Percentiles rank a stretch among this genome's conserved stretches.
These are phyloP conservation scores for Cytospora schulzeri DNA, from an alignment of 2,329 filamentous ascomycete genomes.

Conservation along the genomic window DNA sequence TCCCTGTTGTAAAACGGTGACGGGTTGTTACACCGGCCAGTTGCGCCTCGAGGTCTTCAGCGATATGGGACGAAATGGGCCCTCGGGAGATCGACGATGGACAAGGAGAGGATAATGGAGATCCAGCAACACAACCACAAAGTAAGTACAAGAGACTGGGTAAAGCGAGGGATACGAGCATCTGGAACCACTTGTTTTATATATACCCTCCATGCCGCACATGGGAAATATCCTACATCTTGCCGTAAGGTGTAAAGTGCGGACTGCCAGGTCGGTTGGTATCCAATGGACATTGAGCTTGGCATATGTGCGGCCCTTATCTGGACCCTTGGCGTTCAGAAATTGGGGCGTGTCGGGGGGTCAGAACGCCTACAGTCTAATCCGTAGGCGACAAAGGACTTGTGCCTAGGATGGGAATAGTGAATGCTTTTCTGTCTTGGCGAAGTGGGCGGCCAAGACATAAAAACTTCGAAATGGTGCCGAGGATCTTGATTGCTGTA, in stretches of 20 bases:
- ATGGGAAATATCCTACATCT: not conserved
- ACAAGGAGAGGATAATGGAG: not conserved
- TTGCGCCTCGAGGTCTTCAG: not conserved
- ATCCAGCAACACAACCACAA: not conserved
- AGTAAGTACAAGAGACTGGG: not conserved
- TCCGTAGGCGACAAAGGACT: not conserved
- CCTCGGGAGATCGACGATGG: not conserved
- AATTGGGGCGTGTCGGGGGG: slow-evolving; percentile 1
- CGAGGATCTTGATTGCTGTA: not conserved
- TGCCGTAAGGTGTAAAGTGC: not conserved
- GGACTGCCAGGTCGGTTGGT: not conserved
- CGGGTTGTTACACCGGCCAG: not conserved
- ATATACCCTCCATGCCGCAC: not conserved
- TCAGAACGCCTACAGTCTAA: slow-evolving; percentile 6
- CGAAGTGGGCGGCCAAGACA: slow-evolving; percentile 16
- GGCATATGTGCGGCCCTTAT: slow-evolving; percentile 19
- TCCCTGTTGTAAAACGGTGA: slow-evolving; percentile 12
- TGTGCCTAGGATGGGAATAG: slow-evolving; percentile 7
- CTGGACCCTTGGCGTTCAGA: slow-evolving; percentile 1
- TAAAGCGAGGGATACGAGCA: not conserved
- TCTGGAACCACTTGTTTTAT: not conserved
- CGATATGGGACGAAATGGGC: not conserved
- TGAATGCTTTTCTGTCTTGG: slow-evolving; percentile 16
- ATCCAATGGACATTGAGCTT: slow-evolving; percentile 19
- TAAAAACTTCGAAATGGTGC: slow-evolving; percentile 2